A percentile compares a stretch with the other conserved stretches of the same genome.
These are phyloP conservation scores for Fusarium mexicanum DNA, from an alignment of 2,329 filamentous ascomycete species.

Conservation along the genomic window DNA sequence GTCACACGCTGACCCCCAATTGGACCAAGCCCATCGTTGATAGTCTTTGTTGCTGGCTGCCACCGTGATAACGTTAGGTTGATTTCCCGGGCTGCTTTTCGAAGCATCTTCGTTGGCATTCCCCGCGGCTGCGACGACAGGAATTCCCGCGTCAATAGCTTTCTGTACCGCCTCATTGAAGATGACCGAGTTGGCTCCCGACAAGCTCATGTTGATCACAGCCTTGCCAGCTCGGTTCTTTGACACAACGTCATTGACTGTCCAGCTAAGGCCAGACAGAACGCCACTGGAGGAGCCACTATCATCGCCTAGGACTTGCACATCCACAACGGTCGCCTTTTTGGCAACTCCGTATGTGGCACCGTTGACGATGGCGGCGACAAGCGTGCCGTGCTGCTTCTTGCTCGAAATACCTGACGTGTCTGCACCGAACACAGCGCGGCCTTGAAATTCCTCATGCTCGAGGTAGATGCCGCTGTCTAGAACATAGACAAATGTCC, in stretches of 20 bases:
- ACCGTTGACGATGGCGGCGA: slow-evolving; percentile 13
- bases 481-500: slow-evolving; percentile 5
- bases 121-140: slow-evolving; percentile 51
- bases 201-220: slow-evolving; percentile 57
- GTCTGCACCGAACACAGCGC: not conserved
- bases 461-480: slow-evolving; percentile 1
- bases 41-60: slow-evolving; percentile 46
- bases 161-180: slow-evolving; percentile 35
- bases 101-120: slow-evolving; percentile 26
- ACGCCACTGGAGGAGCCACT: slow-evolving; percentile 2
- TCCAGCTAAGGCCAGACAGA: slow-evolving; percentile 47
- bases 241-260: slow-evolving; percentile 44
- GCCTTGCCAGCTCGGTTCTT: slow-evolving; percentile 44
- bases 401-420: not conserved
- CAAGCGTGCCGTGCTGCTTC: slow-evolving; percentile 13
- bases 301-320: not conserved
- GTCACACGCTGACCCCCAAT: slow-evolving; percentile 49
- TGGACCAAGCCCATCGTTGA: slow-evolving; percentile 53
- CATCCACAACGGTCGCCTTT: slow-evolving; percentile 11
- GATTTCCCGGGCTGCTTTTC: slow-evolving; percentile 20
- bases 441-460: slow-evolving; percentile 14
- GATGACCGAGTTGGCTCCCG: not conserved
- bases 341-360: slow-evolving; percentile 23
- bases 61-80: slow-evolving; percentile 39
- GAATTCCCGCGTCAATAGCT: slow-evolving; percentile 33